Conservation (phyloP, 2,329 filamentous ascomycete genomes). For the Cercospora sp. region DNA sequence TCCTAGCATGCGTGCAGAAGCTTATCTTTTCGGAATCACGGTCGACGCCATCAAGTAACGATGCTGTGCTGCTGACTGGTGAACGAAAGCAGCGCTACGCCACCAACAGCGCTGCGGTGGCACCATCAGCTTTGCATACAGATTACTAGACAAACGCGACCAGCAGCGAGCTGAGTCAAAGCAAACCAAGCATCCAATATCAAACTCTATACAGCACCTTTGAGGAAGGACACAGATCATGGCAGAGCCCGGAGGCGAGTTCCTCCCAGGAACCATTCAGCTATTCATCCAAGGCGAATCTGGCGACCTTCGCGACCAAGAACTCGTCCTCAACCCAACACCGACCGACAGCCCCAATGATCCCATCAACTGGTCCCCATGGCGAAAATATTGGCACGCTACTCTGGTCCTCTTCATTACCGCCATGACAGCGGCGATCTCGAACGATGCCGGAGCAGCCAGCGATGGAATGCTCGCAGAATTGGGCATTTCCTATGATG, state of each 20-base stretch:
- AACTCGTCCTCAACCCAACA: conserved; percentile 56
- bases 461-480: conserved; percentile 53
- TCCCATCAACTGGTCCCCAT: conserved; percentile 37
- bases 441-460: conserved; percentile 58
- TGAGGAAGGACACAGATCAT: too few relatives aligned
- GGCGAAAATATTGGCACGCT: conserved; percentile 41
- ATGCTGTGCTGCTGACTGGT: conserved; percentile 17
- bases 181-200: neutral
- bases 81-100: conserved; percentile 5
- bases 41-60: conserved; percentile 21
- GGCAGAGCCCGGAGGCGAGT: conserved; percentile 21
- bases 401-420: conserved; percentile 56
- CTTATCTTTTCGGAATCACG: conserved; percentile 12
- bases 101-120: conserved; percentile 1
- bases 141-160: neutral
- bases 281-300: conserved; percentile 25
- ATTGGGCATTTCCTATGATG: conserved; percentile 53
- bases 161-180: neutral
- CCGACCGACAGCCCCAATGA: conserved; percentile 45
- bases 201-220: too few relatives aligned
- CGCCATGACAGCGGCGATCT: conserved; percentile 57
- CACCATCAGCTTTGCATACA: neutral
- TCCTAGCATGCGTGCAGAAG: conserved; percentile 12
- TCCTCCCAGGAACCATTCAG: conserved; percentile 30
- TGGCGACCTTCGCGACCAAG: conserved; percentile 33